Base-by-base conservation (phyloP, 1,284 basidiomycete species). In the Ceratobasidium sp. region DNA sequence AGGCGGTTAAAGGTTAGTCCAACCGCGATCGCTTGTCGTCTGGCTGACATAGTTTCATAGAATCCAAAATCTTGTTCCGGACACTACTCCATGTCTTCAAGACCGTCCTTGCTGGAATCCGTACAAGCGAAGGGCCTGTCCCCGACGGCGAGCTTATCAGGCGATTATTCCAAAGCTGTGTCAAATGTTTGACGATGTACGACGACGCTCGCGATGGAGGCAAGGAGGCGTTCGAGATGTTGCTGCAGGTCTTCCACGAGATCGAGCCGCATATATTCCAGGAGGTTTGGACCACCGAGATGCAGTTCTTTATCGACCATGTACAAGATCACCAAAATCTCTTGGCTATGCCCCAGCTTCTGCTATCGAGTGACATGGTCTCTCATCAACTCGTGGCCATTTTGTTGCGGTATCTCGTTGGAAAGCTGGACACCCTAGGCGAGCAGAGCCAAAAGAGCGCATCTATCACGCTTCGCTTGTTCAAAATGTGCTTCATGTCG, bases 401-500 rank as follows among this genome's bases (percentile, higher is more conserved):
- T 72, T 85, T 98, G 32, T 86, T 99, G 69, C 87, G 90, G 53
- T 95, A 94, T 79, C 86, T 99, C 56, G 89, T 97, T 69, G 87
- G 89, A 32, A 86, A 90, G 54, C 86, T 99, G 15, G 91, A 90
- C 31, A 81, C 90, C 53, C 85, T 99, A 1, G 96, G 96, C 54
- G 90, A 94, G 72, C 87, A 91, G 76, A 91, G 96, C 75, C 91
- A 94, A 74, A 81, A 81, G 71, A 83, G 89, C 73, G 89, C 87
- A 10, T 89, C 91, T 1, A 87, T 91, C 0, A 92, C 91, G 10
- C 89, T 99, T 70, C 87, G 94, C 60, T 83, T 98, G 70, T 99
- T 95, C 87, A 99, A 98, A 82, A 92, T 98, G 86, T 91, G 94
- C 7, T 99, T 99, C 80, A 85, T 87, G 73, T 93, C 96, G 1